Evolutionary conservation across 768 basidiomycete species (phyloP).

Genomic region (Asterophora lycoperdoides): DNA sequence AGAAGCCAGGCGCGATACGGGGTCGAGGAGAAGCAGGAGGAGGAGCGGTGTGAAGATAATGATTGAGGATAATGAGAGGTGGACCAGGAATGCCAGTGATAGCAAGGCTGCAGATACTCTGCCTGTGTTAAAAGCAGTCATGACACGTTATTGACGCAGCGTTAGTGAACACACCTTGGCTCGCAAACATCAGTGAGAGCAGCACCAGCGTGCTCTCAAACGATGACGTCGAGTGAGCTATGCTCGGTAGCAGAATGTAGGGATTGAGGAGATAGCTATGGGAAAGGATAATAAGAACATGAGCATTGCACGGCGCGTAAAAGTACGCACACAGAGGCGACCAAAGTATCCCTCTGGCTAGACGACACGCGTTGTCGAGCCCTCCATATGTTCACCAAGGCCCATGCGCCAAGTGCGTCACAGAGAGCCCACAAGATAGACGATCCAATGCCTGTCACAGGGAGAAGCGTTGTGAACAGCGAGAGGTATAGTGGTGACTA

Average conservation of each 20-base stretch:
- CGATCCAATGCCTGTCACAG: slow-evolving; percentile 42
- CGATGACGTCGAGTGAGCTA: slow-evolving; percentile 79
- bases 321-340: slow-evolving; percentile 68
- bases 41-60: slow-evolving; percentile 64
- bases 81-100: slow-evolving; percentile 64
- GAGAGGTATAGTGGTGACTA: slow-evolving; percentile 82
- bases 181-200: slow-evolving; percentile 64
- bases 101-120: slow-evolving; percentile 55
- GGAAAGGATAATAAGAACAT: background rate
- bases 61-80: slow-evolving; percentile 67
- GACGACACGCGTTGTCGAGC: slow-evolving; percentile 48
- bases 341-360: slow-evolving; percentile 51
- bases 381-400: slow-evolving; percentile 65
- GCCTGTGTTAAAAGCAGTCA: slow-evolving; percentile 45
- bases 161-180: slow-evolving; percentile 45
- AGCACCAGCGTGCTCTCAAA: slow-evolving; percentile 76
- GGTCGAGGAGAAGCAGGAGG: slow-evolving; percentile 57
- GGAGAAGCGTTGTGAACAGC: slow-evolving; percentile 68
- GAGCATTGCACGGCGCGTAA: background rate
- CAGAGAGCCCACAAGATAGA: slow-evolving; percentile 65
- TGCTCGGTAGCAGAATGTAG: slow-evolving; percentile 73
- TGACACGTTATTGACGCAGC: background rate
- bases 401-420: slow-evolving; percentile 67
- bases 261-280: slow-evolving; percentile 86
- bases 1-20: slow-evolving; percentile 64